Base-by-base conservation (phyloP, 306 rosid species). In the Trifolium fragiferum region DNA sequence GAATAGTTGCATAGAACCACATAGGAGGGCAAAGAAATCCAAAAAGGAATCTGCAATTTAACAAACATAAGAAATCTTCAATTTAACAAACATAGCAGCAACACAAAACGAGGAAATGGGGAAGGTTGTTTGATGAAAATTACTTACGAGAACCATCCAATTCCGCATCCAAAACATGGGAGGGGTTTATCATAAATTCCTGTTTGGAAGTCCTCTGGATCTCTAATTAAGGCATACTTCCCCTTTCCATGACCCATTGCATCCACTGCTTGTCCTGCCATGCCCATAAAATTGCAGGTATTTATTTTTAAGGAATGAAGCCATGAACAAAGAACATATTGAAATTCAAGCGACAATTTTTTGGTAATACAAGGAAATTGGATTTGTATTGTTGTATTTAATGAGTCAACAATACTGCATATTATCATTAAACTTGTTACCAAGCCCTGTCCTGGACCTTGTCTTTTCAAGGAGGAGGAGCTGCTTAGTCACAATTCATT, bases 121-220 rank as follows among this genome's bases (percentile, higher is more conserved):
- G 54, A 73, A 73, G 27, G 33, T 74, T 33, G 46, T 27, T 23
- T 14, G 25, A 20, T 35, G 23, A 44, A 62, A 78, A 68, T 60
- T 57, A 91, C 98, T 87, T 76, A 94, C 98, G 96, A 94, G 83
- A 91, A 91, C 98, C 98, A 94, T 85, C 98, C 98, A 7, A 94
- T 64, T 41, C 98, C 98, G 33, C 98, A 94, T 69, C 98, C 98
- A 74, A 74, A 87, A 86, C 90, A 94, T n/a, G 96, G 98, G 75
- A 94, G 98, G 58, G 93, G 96, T 64, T 86, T 92, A 82, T 90
- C 97, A 33, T 88, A 94, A 53, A 86, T 68, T 70, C 98, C 98
- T 1, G 68, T 74, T 63, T 90, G 95, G 59, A 70, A 81, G 74
- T 91, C 96, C 82, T 94, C 98, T 11, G 87, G 84, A 70, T 89